Base-by-base conservation (phyloP, 176 grass and related monocot genomes). In the Dendrocalamus sinicus region DNA sequence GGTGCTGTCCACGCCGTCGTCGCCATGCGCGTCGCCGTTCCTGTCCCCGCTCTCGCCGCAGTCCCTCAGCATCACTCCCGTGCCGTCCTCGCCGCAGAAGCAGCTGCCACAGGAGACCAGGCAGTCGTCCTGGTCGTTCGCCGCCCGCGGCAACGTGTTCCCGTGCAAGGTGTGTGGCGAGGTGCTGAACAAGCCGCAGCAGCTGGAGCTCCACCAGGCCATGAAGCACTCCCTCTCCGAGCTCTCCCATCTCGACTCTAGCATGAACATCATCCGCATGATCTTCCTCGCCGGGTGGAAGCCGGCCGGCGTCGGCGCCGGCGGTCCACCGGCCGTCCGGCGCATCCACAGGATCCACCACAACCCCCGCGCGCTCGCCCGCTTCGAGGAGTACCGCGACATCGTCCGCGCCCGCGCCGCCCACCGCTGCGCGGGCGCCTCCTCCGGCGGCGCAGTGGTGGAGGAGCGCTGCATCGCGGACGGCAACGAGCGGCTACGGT, bases 381-480 rank as follows among this genome's bases (percentile, higher is more conserved):
- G 91, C 55, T 95, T 95, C 78, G 89, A 98, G 92, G 93, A 98
- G 85, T 98, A 95, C 81, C 91, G 93, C 45, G 91, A 94, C 69
- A 22, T 90, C 14, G 89, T 97, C 83, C 94, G 90, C 73, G 86
- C 89, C 76, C 89, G 85, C 10, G 91, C 95, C 58, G 81, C 85
- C 46, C 81, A 78, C 10, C 86, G 77, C 39, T 45, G 55, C 48
- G 46, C 61, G 0, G 47, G 12, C 51, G 52, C 19, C 2, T 24
- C 9, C 10, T 20, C 46, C 17, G 59, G 44, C 50, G 67, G 19
- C 66, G 62, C 17, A 26, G 75, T 63, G 20, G 89, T 63, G 74
- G 82, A 95, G 77, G 91, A 95, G 86, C 85, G 93, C 5, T 98
- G 93, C 89, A 80, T 98, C 78, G 95, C 89, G 9, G 93, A 98